A percentile compares a stretch with the other conserved stretches of the same genome.
Conservation (phyloP, 164 flowering plant genomes). For the Malania oleifera region DNA sequence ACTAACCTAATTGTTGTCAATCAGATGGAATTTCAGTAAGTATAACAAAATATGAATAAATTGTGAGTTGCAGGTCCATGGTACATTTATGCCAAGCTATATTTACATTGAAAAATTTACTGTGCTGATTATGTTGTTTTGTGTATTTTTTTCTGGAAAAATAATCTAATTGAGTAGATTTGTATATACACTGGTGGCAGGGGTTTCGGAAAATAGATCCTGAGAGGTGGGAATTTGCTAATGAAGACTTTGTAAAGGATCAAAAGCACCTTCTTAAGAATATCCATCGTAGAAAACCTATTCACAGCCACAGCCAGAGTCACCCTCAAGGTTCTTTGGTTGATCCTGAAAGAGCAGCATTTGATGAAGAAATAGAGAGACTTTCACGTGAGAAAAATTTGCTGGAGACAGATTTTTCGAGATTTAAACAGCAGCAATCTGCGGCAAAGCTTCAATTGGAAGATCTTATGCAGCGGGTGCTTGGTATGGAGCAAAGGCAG, state of each 20-base stretch:
- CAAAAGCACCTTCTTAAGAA: slow-evolving; percentile 89
- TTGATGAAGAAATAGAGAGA: slow-evolving; percentile 82
- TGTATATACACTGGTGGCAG: slow-evolving; percentile 28
- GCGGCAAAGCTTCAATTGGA: slow-evolving; percentile 57
- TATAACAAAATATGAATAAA: no score
- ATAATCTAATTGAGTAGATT: neutral
- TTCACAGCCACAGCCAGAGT: slow-evolving; percentile 94
- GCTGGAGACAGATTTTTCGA: slow-evolving; percentile 45
- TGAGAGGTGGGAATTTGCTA: slow-evolving; percentile 92
- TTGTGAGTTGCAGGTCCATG: no score
- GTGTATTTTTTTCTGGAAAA: neutral
- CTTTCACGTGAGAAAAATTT: slow-evolving; percentile 59
- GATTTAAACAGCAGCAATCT: slow-evolving; percentile 45
- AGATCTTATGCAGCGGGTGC: slow-evolving; percentile 36
- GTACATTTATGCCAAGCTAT: neutral
- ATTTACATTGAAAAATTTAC: neutral
- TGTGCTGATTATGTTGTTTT: neutral
- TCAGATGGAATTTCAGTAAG: no score
- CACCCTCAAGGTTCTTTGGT: slow-evolving; percentile 54
- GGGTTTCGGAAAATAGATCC: slow-evolving; percentile 93
- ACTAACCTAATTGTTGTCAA: no score
- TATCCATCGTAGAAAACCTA: slow-evolving; percentile 84
- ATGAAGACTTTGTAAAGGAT: slow-evolving; percentile 81
- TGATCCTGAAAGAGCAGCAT: slow-evolving; percentile 76
- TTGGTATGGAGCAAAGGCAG: slow-evolving; percentile 73